Base-by-base conservation (phyloP, 2,329 filamentous ascomycete species). In the Trichophyton equinum region DNA sequence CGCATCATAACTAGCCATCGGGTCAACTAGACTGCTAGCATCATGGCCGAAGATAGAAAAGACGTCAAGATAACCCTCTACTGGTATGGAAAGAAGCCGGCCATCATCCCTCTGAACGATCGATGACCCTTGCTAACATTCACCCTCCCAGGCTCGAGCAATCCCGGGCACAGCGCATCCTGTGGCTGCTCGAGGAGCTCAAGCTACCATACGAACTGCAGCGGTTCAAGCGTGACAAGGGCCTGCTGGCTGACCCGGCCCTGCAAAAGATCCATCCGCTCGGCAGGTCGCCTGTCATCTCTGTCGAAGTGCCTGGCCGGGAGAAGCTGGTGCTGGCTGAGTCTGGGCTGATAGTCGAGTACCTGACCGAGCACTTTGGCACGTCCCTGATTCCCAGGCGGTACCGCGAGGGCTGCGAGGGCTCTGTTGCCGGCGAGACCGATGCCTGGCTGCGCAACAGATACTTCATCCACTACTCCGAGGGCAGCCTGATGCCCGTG, bases 151-250 rank as follows among this genome's bases (percentile, higher is more conserved):
- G 90, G 90, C 86, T 95, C 63, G 83, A 92, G 67, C 79, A 87
- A 67, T 95, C 90, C 61, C 87, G 91, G 66, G 84, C 88, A 11
- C 89, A 95, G 73, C 85, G 89, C 64, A 87, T 92, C 62, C 77
- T 94, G 51, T 95, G 89, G 88, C 84, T 95, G 5, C 82, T 95
- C 49, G 88, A 94, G 71, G 89, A 92, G 73, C 84, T 94, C 64
- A 81, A 87, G 49, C 73, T 95, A 38, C 81, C 86, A 30, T 96
- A 95, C 74, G 83, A 91, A 64, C 76, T 96, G 62, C 84, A 92
- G 69, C 80, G 87, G 60, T 94, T 87, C 79, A 89, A 89, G 72
- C 86, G 91, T 42, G 71, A 72, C 44, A 68, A 74, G 61, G 81
- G 86, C 60, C 59, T 57, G 66, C 78, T 88, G n/a, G 91, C 91